A percentile compares a stretch with the other conserved stretches of the same genome.
Evolutionary conservation across 257 asterid species (phyloP).

Genomic region (Scutellaria barbata): DNA sequence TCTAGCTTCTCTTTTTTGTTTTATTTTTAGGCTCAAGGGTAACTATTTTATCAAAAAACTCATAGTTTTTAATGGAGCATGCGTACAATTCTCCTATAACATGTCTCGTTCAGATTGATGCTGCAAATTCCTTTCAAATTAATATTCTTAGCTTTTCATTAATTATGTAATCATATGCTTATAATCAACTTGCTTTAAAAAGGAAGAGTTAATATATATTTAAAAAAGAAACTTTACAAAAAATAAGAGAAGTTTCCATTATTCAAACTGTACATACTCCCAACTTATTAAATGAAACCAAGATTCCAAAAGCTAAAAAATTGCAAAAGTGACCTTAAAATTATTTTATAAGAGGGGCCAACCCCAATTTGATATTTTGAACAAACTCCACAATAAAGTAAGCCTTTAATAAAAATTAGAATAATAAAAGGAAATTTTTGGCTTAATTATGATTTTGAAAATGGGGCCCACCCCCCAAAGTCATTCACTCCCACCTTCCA

Average conservation of each 20-base stretch:
- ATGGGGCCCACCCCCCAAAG: constrained; percentile 41
- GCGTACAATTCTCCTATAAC: too few species aligned
- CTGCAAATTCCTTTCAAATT: too few species aligned
- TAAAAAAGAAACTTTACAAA: background rate
- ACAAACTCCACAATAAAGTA: constrained; percentile 31
- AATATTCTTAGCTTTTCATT: too few species aligned
- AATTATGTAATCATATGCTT: constrained; percentile 12
- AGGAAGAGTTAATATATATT: background rate
- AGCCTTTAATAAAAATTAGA: constrained; percentile 11
- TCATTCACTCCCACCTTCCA: constrained; percentile 46
- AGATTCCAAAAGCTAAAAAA: constrained; percentile 26
- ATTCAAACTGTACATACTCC: constrained; percentile 21
- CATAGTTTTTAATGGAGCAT: too few species aligned
- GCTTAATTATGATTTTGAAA: constrained; percentile 51
- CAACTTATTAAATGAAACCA: constrained; percentile 32
- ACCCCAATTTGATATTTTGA: constrained; percentile 31
- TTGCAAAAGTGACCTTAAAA: constrained; percentile 21
- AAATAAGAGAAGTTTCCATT: constrained; percentile 12
- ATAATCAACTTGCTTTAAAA: constrained; percentile 18
- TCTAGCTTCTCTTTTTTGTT: background rate
- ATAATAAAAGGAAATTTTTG: constrained; percentile 35
- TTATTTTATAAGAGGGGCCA: constrained; percentile 2
- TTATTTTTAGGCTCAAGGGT: too few species aligned
- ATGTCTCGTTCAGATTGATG: too few species aligned
- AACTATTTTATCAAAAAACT: too few species aligned